Percentiles rank a stretch among this genome's conserved stretches.
These are phyloP conservation scores for Annulohypoxylon truncatum DNA, from an alignment of 2,329 filamentous ascomycete species.

Conservation along the genomic window DNA sequence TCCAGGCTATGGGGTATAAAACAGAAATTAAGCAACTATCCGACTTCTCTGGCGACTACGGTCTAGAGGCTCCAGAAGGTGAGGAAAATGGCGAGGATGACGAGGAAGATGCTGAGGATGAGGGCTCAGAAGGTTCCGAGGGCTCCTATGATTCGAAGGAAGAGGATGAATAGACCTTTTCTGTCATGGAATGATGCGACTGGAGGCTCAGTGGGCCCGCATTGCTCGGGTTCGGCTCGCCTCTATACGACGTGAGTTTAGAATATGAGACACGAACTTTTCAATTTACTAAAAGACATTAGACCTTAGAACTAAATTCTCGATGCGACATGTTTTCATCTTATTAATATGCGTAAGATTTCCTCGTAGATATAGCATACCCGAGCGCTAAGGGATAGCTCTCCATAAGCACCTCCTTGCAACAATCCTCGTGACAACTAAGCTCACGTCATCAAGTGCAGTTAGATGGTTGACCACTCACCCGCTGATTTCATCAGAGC, in stretches of 20 bases:
- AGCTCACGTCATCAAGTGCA: slow-evolving; percentile 65
- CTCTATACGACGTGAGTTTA: slow-evolving; percentile 20
- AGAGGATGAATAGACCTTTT: slow-evolving; percentile 23
- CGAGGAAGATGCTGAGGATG: slow-evolving; percentile 39
- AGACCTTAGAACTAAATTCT: background rate
- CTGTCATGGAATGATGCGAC: background rate
- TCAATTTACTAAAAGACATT: background rate
- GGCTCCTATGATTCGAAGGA: slow-evolving; percentile 38
- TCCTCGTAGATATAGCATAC: slow-evolving; percentile 52
- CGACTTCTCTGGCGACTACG: slow-evolving; percentile 91
- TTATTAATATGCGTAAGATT: slow-evolving; percentile 7
- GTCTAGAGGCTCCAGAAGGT: slow-evolving; percentile 72
- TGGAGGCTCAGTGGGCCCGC: background rate
- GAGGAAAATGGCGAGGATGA: slow-evolving; percentile 57
- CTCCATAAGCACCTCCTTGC: slow-evolving; percentile 58
- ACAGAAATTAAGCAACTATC: slow-evolving; percentile 78
- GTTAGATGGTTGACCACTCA: slow-evolving; percentile 66
- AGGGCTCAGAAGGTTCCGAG: slow-evolving; percentile 36
- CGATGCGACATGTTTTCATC: background rate
- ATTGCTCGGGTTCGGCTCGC: background rate
- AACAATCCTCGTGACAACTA: slow-evolving; percentile 62
- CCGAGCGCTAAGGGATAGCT: slow-evolving; percentile 61
- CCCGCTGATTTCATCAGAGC: slow-evolving; percentile 65
- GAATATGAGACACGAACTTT: slow-evolving; percentile 18
- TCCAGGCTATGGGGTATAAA: slow-evolving; percentile 81